A percentile compares a stretch with the other conserved stretches of the same genome.
Evolutionary conservation across 1,284 basidiomycete species (phyloP).

Genomic region (Ustilago sp.): DNA sequence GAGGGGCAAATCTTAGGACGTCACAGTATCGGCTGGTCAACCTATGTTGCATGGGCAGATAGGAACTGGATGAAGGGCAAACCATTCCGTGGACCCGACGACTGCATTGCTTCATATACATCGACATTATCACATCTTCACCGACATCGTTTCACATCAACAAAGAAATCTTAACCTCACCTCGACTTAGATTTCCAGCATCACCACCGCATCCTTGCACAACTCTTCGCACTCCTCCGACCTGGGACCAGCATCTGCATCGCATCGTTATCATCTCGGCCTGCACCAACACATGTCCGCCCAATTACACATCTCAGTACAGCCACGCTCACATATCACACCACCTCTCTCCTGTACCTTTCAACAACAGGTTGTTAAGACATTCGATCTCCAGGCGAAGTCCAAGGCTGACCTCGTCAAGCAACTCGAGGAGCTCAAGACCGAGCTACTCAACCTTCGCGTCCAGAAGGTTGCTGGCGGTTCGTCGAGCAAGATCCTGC

Average conservation of each 20-base stretch:
- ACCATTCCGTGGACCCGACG: background rate
- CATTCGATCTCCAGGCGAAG: conserved; percentile 98
- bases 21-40: background rate
- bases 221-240: background rate
- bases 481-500: conserved; percentile 85
- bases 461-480: conserved; percentile 99
- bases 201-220: background rate
- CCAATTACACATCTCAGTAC: background rate
- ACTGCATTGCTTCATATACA: background rate
- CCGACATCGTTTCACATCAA: background rate
- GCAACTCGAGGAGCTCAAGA: conserved; percentile 94
- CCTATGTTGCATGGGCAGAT: background rate
- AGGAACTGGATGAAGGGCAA: background rate
- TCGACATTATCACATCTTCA: background rate
- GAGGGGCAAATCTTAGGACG: too few relatives aligned
- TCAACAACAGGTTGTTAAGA: conserved; percentile 77
- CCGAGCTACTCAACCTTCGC: conserved; percentile 87
- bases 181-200: background rate
- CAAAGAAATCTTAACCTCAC: background rate
- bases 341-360: background rate
- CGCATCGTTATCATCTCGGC: conserved; percentile 3
- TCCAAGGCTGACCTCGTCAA: conserved; percentile 97
- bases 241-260: conserved; percentile 1
- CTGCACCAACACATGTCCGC: background rate
- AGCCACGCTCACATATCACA: conserved; percentile 5